Evolutionary conservation across 768 basidiomycete species (phyloP).

Genomic region (Suillus paluster): DNA sequence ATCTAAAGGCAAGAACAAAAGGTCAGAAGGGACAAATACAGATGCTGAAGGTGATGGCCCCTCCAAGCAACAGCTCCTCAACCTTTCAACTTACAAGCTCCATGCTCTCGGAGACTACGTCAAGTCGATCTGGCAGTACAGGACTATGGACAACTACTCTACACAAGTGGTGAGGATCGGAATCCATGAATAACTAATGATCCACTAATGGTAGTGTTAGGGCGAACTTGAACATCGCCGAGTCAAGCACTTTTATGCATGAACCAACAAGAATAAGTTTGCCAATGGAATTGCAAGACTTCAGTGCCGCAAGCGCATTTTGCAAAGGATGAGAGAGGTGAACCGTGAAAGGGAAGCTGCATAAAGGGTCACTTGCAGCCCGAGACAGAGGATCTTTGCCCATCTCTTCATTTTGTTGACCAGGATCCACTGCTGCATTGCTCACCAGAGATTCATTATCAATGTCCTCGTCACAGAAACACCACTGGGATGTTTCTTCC

Average conservation of each 20-base stretch:
- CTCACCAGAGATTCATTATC: too few relatives aligned
- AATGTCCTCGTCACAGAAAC: too few relatives aligned
- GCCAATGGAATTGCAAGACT: slow-evolving; percentile 19
- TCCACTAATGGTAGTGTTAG: slow-evolving; percentile 20
- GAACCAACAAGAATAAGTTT: slow-evolving; percentile 40
- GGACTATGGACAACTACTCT: slow-evolving; percentile 43
- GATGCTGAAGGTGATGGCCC: too few relatives aligned
- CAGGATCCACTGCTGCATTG: too few relatives aligned
- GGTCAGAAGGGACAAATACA: neutral
- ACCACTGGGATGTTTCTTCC: too few relatives aligned
- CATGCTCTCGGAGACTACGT: slow-evolving; percentile 41
- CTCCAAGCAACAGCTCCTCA: slow-evolving; percentile 3
- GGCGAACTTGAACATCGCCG: slow-evolving; percentile 42
- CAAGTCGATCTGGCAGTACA: slow-evolving; percentile 25
- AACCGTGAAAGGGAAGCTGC: too few relatives aligned
- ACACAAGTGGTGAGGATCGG: slow-evolving; percentile 36
- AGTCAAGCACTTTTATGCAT: slow-evolving; percentile 42
- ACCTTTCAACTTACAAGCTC: slow-evolving; percentile 34
- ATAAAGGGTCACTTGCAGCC: too few relatives aligned
- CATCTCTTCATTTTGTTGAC: too few relatives aligned
- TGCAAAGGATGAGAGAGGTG: too few relatives aligned
- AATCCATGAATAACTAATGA: neutral
- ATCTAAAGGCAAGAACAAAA: neutral
- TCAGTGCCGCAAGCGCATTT: too few relatives aligned
- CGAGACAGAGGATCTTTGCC: too few relatives aligned